These are phyloP conservation scores for Tephrocybe sp. DNA, from an alignment of 768 basidiomycete genomes.

Conservation along the genomic window DNA sequence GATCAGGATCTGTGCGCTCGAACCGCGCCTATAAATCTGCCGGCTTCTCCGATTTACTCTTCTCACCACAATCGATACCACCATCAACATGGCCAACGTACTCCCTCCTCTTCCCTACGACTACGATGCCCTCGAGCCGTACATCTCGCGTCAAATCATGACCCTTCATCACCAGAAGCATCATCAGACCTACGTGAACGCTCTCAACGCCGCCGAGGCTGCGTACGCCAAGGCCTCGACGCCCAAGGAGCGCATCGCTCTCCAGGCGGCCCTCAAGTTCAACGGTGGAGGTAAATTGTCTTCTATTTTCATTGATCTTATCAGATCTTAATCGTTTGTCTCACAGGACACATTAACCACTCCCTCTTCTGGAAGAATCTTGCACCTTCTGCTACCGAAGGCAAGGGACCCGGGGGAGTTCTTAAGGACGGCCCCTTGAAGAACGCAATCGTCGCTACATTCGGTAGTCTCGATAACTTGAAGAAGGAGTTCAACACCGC, in stretches of 20 bases:
- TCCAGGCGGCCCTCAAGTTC: conserved; percentile 91
- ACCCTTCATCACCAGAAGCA: conserved; percentile 92
- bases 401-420: conserved; percentile 59
- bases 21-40: conserved; percentile 1
- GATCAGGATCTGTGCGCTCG: conserved; percentile 2
- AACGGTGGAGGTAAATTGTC: conserved; percentile 85
- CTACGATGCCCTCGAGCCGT: conserved; percentile 90
- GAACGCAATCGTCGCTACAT: conserved; percentile 56
- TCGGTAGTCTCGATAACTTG: conserved; percentile 69
- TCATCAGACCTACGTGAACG: conserved; percentile 92
- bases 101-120: conserved; percentile 73
- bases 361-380: conserved; percentile 96
- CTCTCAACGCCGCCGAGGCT: conserved; percentile 85
- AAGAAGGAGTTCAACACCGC: conserved; percentile 83
- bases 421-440: conserved; percentile 66
- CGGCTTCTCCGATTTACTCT: not conserved
- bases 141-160: conserved; percentile 91
- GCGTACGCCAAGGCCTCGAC: conserved; percentile 63
- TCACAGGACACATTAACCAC: conserved; percentile 84
- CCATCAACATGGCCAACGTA: conserved; percentile 20
- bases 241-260: conserved; percentile 79
- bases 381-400: conserved; percentile 55
- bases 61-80: not conserved
- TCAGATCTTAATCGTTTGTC: conserved; percentile 6
- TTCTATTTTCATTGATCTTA: not conserved